Evolutionary conservation across 805 yeast genomes (phyloP), one percentile per base, ranked within the genome.

Genomic region (Kuraishia hungarica): DNA sequence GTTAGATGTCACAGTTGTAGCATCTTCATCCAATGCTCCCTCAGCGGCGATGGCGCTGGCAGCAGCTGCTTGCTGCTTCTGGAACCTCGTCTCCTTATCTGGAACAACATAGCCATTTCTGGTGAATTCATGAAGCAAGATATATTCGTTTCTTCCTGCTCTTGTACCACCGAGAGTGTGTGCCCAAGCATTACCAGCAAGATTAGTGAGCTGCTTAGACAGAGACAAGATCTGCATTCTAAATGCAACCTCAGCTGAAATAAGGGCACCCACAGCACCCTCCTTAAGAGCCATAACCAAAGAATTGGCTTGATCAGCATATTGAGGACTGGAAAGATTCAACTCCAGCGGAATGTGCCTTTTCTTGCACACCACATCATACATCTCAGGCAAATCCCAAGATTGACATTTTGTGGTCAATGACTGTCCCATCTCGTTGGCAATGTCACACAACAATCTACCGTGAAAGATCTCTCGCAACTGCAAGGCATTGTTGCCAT

Each of bases 181-280:
- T 1, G 96, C 81, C 99, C 99, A 94, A 0, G 97, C 93, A 68
- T 94, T 94, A 62, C 99, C 99, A 1, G 98, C 97, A 58, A 94
- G 76, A 60, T 86, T 87, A 1, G 99, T 94, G 64, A 94, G 76
- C 65, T 92, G 97, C 62, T 89, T 89, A 0, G 98, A 88, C 54
- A 94, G 75, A 1, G 97, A 89, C 54, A 94, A 72, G 56, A 94
- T 85, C 70, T 94, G 98, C 55, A 84, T 82, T 59, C 86, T 77
- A 65, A 91, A 84, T 0, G 97, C 91, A 55, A 94, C 75, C 55
- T 87, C 87, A 2, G 91, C 89, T 19, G 89, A 77, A 51, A 87
- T 83, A 57, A 79, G 74, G 10, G 93, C 88, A 63, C 84, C 84
- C 13, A 72, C 68, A 43, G 80, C 79, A 66, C 84, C 85, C 62